Evolutionary conservation across 768 basidiomycete genomes (phyloP).

Genomic region (Cystofilobasidium capitatum): DNA sequence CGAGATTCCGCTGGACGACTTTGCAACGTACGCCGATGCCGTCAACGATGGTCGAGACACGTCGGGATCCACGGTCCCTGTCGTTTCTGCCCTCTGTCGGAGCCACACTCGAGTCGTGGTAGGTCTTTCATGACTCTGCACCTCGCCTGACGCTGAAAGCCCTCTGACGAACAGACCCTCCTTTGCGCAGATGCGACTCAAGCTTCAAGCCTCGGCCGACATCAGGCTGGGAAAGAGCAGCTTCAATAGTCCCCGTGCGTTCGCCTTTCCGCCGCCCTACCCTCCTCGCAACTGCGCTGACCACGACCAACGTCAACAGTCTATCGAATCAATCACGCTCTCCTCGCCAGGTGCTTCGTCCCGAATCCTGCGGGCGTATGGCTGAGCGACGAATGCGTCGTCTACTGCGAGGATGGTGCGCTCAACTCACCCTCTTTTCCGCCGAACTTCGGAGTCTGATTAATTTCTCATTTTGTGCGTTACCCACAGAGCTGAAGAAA

Average conservation of each 20-base stretch:
- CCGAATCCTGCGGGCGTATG: conserved; percentile 79
- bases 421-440: neutral
- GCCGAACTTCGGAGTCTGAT: neutral
- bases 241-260: conserved; percentile 1
- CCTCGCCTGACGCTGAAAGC: no score
- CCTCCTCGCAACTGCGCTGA: conserved; percentile 10
- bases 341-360: conserved; percentile 68
- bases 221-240: neutral
- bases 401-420: conserved; percentile 55
- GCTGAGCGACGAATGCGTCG: conserved; percentile 68
- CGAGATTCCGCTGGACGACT: conserved; percentile 63
- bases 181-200: neutral
- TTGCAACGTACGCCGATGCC: conserved; percentile 51
- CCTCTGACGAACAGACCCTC: no score
- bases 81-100: conserved; percentile 48
- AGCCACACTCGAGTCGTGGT: conserved; percentile 72
- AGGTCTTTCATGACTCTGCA: conserved; percentile 66
- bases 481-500: conserved; percentile 57
- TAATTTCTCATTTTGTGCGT: neutral
- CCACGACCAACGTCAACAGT: conserved; percentile 57
- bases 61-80: neutral
- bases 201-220: conserved; percentile 6
- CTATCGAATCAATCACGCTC: conserved; percentile 60
- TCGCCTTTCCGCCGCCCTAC: conserved; percentile 3
- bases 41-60: conserved; percentile 41